phyloP scores from a whole-genome alignment of 2,329 filamentous ascomycete species.

The Aspergillus fijiensis region DNA sequence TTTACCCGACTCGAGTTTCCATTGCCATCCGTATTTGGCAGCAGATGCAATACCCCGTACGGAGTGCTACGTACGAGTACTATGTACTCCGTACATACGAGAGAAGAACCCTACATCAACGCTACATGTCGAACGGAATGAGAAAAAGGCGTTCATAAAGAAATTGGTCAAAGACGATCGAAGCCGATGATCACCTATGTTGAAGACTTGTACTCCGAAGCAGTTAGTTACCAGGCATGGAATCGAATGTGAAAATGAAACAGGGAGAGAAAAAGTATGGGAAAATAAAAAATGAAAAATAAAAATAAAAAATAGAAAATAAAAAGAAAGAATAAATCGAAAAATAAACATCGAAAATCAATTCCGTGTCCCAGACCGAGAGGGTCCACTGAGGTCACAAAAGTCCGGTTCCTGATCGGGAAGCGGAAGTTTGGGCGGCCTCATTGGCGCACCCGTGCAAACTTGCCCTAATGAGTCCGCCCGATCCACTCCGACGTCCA shows the following conservation, averaged over 20 bases:
- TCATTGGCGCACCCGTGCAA: slow-evolving; percentile 2
- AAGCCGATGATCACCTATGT: no score
- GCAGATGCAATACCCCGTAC: background rate
- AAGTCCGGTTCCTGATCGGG: slow-evolving; percentile 9
- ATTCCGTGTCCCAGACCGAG: background rate
- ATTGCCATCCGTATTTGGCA: background rate
- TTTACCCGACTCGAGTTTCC: background rate
- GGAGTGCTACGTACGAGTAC: no score
- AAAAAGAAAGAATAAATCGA: background rate
- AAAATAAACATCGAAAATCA: background rate
- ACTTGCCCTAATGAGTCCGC: background rate
- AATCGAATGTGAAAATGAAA: background rate
- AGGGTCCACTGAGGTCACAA: background rate
- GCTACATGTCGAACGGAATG: no score
- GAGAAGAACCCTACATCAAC: no score
- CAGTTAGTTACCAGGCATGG: background rate
- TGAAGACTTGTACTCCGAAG: background rate
- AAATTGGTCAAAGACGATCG: no score
- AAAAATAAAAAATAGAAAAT: background rate
- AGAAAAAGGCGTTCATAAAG: no score
- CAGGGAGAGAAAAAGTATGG: background rate
- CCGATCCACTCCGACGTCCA: background rate
- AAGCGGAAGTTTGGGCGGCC: background rate
- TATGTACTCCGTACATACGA: no score
- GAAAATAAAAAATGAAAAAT: background rate